Base-by-base conservation (phyloP, 345 rosid species). In the Rhodamnia argentea region DNA sequence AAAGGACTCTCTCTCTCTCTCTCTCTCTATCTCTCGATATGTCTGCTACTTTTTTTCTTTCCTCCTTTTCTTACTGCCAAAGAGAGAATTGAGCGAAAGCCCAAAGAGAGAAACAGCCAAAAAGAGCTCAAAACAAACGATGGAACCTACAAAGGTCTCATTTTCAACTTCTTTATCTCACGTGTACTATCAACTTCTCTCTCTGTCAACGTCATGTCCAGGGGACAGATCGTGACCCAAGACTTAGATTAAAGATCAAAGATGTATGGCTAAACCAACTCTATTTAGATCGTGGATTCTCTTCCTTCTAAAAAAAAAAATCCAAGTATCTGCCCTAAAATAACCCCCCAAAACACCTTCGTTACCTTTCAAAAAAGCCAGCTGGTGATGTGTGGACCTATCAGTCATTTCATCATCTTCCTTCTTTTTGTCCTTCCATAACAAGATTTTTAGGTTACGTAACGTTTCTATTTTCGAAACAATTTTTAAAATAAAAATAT, bases 51-150 rank as follows among this genome's bases (percentile, higher is more conserved):
- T 37, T 27, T 20, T 60, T 2, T 12, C 12, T 12, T 58, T 26
- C n/a, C 16, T 7, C 13, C n/a, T 13, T 59, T n/a, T 29, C 70
- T 62, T 62, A 14, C 47, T 32, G 78, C 82, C 24, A 32, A 16
- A 18, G 78, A 14, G 44, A 64, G 44, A 18, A 70, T 32, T 22
- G 26, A 20, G 78, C 9, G n/a, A 44, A 37, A 32, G 78, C 47
- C 56, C 84, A 47, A 60, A 84, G 40, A 47, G 76, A 55, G 84
- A 91, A 91, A 88, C 59, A 86, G 88, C 91, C 94, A 91, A 90
- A 92, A 92, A 85, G 88, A 82, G 53, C 37, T 22, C 85, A 81
- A 76, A 83, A 83, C 85, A 85, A 37, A n/a, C 44, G 90, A 84
- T 76, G 56, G 76, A n/a, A 22, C 47, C 42, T n/a, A 29, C 59